These are phyloP conservation scores for Neofusicoccum ribis DNA, from an alignment of 2,329 filamentous ascomycete species.

Conservation along the genomic window DNA sequence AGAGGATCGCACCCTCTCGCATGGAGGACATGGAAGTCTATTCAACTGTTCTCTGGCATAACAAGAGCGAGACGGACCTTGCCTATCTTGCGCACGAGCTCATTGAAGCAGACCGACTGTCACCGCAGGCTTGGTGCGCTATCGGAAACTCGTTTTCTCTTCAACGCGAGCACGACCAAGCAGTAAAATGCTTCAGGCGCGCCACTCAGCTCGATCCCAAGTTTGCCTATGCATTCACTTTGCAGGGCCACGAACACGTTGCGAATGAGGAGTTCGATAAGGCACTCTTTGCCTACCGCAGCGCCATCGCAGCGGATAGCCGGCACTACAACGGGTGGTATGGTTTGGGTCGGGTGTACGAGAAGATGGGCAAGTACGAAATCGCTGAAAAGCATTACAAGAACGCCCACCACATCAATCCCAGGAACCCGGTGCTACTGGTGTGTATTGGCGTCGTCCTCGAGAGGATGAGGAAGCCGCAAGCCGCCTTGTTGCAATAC, in stretches of 20 bases:
- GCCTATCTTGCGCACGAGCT: conserved; percentile 91
- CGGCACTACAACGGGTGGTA: conserved; percentile 99
- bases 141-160: conserved; percentile 94
- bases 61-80: conserved; percentile 88
- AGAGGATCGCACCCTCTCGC: conserved; percentile 75
- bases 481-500: conserved; percentile 78
- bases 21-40: conserved; percentile 97
- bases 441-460: conserved; percentile 86
- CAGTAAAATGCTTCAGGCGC: conserved; percentile 89
- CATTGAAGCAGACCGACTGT: conserved; percentile 81
- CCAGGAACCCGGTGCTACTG: conserved; percentile 87
- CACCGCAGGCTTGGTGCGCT: conserved; percentile 94
- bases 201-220: conserved; percentile 86
- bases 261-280: conserved; percentile 97
- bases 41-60: conserved; percentile 97
- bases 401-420: conserved; percentile 84
- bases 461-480: conserved; percentile 82
- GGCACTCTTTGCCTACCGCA: conserved; percentile 81
- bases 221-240: conserved; percentile 92
- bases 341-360: conserved; percentile 76
- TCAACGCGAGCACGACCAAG: conserved; percentile 89
- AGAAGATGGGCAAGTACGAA: conserved; percentile 86
- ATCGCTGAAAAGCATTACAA: conserved; percentile 91
- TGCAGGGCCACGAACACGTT: conserved; percentile 95
- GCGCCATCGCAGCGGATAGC: conserved; percentile 79